Base-by-base conservation (phyloP, 2,329 filamentous ascomycete genomes). In the Penicillium verrucosum region DNA sequence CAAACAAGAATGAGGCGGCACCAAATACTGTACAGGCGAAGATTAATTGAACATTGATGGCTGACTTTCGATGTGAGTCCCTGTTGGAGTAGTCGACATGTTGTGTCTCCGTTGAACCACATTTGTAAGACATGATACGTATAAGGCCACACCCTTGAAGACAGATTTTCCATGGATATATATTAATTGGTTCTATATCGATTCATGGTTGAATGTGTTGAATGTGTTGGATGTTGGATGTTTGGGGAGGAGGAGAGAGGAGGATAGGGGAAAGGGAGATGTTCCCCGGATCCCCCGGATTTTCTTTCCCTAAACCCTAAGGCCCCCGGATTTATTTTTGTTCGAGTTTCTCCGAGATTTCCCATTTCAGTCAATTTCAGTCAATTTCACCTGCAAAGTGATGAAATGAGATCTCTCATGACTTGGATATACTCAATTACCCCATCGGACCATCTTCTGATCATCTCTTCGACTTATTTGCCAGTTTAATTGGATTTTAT, bases 1-100 rank as follows among this genome's bases (percentile, higher is more conserved):
- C 69, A 44, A 71, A 71, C n/a, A 71, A 51, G 37, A 72, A 70
- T 9, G 69, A 70, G 0, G 69, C 68, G 5, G 69, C 67, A 12
- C 66, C 66, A 51, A 70, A 70, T 8, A 68, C 61, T 14, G 62
- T 51, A 52, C 70, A 72, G 4, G 63, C 62, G 9, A 70, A 58
- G 12, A 71, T 56, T 25, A 72, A 57, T 10, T 62, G 60, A 9
- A 53, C 25, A 57, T 72, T 72, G 47, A 70, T 54, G 6, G 64
- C 59, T 27, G 9, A 60, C 44, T 47, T 66, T 62, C 12, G 59
- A 51, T 4, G 32, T 18, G 43, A 40, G 5, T 32, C 3, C 6
- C 42, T 23, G 14, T 47, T 4, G 2, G 49, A 38, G n/a, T 32
- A 54, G 42, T 60, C 56, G 6, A 70, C 46, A 51, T 67, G 63